phyloP scores from a whole-genome alignment of 495 filamentous ascomycete genomes.

The Poronia punctata region DNA sequence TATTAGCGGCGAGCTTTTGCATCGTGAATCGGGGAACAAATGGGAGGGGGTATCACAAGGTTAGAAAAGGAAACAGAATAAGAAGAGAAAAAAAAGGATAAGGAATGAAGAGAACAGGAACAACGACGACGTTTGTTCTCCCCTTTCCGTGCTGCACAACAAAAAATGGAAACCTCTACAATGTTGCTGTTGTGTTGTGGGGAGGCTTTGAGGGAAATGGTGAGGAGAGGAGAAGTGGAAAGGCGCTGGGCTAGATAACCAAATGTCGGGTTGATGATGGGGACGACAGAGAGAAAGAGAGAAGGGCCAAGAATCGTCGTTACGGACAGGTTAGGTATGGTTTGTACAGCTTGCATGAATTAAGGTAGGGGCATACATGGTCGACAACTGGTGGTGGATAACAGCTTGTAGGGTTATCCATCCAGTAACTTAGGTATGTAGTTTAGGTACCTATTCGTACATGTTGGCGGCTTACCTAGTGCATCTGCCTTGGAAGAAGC shows the following conservation, averaged over 20 bases:
- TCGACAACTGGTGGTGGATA: too few species aligned
- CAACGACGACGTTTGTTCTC: constrained; percentile 30
- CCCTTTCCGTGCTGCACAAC: constrained; percentile 26
- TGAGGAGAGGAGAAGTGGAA: constrained; percentile 36
- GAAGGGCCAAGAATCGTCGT: too few species aligned
- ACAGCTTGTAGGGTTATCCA: too few species aligned
- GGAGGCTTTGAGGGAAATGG: constrained; percentile 27
- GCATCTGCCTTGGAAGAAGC: too few species aligned
- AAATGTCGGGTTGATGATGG: constrained; percentile 16
- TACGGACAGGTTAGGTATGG: too few species aligned
- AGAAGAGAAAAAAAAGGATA: constrained; percentile 11
- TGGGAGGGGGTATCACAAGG: constrained; percentile 22
- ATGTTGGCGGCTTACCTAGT: too few species aligned
- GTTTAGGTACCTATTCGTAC: too few species aligned
- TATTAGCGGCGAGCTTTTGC: constrained; percentile 89
- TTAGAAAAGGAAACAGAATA: constrained; percentile 25
- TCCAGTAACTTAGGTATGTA: too few species aligned
- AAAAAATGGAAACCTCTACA: constrained; percentile 21
- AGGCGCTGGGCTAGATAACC: constrained; percentile 28
- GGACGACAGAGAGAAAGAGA: constrained; percentile 8
- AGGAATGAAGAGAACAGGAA: constrained; percentile 19
- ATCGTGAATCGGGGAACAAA: constrained; percentile 44
- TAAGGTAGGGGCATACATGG: too few species aligned
- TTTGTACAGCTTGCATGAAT: too few species aligned
- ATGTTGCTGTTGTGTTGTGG: constrained; percentile 17